phyloP scores from a whole-genome alignment of 495 filamentous ascomycete genomes.

The Margaritispora aquatica region DNA sequence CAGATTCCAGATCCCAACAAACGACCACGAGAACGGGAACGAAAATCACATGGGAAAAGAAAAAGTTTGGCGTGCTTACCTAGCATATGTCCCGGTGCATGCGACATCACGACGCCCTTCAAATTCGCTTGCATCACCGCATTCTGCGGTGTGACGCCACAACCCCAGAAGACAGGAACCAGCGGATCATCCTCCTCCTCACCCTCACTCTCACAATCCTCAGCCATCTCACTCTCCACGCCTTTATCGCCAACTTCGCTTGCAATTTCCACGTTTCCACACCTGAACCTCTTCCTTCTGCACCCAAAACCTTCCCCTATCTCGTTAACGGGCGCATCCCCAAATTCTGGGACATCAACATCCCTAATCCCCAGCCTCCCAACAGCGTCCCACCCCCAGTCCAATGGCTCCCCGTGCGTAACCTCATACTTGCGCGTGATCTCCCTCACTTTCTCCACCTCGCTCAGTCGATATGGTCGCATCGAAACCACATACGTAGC shows the following conservation, averaged over 20 bases:
- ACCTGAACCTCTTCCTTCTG: too few species aligned
- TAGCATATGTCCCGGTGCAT: constrained; percentile 49
- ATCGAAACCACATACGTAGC: constrained; percentile 47
- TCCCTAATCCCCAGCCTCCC: constrained; percentile 38
- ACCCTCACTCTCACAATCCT: constrained; percentile 13
- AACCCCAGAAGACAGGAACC: constrained; percentile 54
- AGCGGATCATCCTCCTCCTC: constrained; percentile 17
- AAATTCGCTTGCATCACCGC: constrained; percentile 44
- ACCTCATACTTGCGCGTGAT: constrained; percentile 39
- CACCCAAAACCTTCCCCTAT: too few species aligned
- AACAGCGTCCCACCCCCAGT: constrained; percentile 51
- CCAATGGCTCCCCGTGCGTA: constrained; percentile 53
- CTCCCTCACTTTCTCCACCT: constrained; percentile 41
- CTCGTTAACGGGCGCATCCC: constrained; percentile 31
- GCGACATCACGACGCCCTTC: constrained; percentile 43
- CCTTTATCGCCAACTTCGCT: too few species aligned
- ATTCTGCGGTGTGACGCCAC: constrained; percentile 53
- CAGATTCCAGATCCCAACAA: neutral
- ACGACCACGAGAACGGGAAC: neutral
- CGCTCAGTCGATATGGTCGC: constrained; percentile 38
- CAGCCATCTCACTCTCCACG: too few species aligned
- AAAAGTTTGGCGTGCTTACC: neutral
- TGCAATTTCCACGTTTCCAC: too few species aligned
- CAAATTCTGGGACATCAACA: constrained; percentile 40
- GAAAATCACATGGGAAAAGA: neutral